phyloP scores from a whole-genome alignment of 257 asterid genomes.

The Solanum medicagineum region DNA sequence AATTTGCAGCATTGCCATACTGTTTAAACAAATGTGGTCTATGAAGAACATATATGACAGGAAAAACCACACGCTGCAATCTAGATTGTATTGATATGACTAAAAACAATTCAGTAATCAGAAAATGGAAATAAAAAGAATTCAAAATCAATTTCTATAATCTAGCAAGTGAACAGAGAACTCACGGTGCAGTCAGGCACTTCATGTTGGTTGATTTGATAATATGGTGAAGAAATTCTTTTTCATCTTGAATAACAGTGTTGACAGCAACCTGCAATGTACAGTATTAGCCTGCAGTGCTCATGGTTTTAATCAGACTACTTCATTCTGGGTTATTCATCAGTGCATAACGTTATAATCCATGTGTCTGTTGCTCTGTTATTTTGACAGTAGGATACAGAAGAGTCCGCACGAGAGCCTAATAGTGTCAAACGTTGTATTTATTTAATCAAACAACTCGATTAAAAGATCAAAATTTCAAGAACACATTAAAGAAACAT shows the following conservation, averaged over 20 bases:
- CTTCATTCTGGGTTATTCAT: background rate
- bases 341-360: background rate
- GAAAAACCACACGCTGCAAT: background rate
- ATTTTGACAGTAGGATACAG: background rate
- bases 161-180: background rate
- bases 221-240: constrained; percentile 88
- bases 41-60: background rate
- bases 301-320: background rate
- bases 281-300: background rate
- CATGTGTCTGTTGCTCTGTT: background rate
- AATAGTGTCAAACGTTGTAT: background rate
- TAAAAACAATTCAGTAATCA: background rate
- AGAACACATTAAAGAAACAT: background rate
- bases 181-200: constrained; percentile 89
- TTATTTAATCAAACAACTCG: background rate
- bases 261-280: constrained; percentile 87
- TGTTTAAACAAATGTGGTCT: background rate
- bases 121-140: background rate
- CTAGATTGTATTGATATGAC: background rate
- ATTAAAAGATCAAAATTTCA: background rate
- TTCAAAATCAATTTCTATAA: background rate
- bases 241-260: constrained; percentile 74
- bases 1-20: background rate
- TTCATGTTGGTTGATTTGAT: constrained; percentile 97
- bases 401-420: background rate